A percentile compares a stretch with the other conserved stretches of the same genome.
Evolutionary conservation across 768 basidiomycete species (phyloP).

Genomic region (Piloderma croceum): DNA sequence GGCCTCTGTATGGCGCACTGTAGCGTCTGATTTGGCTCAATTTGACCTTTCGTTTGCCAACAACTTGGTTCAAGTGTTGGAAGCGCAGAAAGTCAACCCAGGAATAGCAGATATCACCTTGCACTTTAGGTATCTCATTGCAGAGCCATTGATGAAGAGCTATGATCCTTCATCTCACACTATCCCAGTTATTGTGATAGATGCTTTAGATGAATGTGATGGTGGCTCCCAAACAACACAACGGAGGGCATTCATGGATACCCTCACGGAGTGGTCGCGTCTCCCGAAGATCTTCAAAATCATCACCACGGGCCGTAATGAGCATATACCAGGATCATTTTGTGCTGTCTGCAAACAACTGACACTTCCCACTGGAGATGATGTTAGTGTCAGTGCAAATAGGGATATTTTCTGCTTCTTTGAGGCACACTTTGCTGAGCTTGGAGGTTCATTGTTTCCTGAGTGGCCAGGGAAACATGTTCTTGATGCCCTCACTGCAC

Average conservation of each 20-base stretch:
- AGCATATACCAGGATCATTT: slow-evolving; percentile 9
- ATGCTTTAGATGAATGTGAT: slow-evolving; percentile 29
- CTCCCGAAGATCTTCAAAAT: slow-evolving; percentile 20
- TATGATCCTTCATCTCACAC: slow-evolving; percentile 3
- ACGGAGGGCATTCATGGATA: slow-evolving; percentile 16
- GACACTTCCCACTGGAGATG: slow-evolving; percentile 13
- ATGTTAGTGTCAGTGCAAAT: slow-evolving; percentile 11
- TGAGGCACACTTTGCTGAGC: slow-evolving; percentile 8
- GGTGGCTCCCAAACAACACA: slow-evolving; percentile 12
- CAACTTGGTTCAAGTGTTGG: slow-evolving; percentile 7
- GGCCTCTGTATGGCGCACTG: not conserved
- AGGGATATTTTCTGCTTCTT: slow-evolving; percentile 22
- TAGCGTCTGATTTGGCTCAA: slow-evolving; percentile 5
- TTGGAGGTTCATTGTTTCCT: slow-evolving; percentile 6
- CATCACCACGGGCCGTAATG: slow-evolving; percentile 21
- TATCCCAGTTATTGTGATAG: slow-evolving; percentile 23
- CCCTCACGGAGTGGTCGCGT: slow-evolving; percentile 16
- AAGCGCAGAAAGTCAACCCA: slow-evolving; percentile 14
- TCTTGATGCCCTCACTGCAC: slow-evolving; percentile 15
- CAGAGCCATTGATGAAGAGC: slow-evolving; percentile 13
- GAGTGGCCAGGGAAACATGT: slow-evolving; percentile 15
- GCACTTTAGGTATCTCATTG: slow-evolving; percentile 15
- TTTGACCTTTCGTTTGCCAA: slow-evolving; percentile 1
- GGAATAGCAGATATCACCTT: slow-evolving; percentile 9
- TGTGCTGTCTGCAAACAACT: slow-evolving; percentile 13